Base-by-base conservation (phyloP, 345 rosid genomes). In the Citrus mangshanensis region DNA sequence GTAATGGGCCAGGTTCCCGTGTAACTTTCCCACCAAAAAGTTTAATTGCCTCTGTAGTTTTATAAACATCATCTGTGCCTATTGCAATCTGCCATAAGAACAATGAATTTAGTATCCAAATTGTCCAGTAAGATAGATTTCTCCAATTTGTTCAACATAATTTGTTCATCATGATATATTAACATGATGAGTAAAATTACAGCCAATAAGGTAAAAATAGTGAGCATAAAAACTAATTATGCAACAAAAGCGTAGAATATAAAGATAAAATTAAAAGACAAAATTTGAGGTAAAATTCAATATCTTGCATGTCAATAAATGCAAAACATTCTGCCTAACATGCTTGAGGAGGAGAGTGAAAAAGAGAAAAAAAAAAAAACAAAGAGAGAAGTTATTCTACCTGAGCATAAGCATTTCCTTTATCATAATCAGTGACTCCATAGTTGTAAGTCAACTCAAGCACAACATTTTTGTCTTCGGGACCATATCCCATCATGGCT, bases 401-500 rank as follows among this genome's bases (percentile, higher is more conserved):
- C 93, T 93, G 97, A 72, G 95, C 97, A 85, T 95, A 95, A 40
- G 92, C 97, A 78, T 93, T 88, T 87, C 99, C 97, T 85, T 90
- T 93, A 51, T 91, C 95, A 81, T 93, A 95, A 70, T 91, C 97
- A 55, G 92, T 87, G 81, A 93, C 95, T 27, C 98, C 98, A 81
- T 95, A 93, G 85, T 95, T 95, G 89, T 92, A 91, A 30, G 98
- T 95, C 81, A 95, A 87, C 88, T 93, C 98, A 81, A 95, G 83
- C 69, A 95, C 98, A 18, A 88, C 85, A 83, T 14, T 85, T 86
- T 91, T 93, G 75, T 95, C 98, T 89, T 95, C 99, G 81, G 97
- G 95, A 75, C 98, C 99, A 71, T 93, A 95, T 42, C 93, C 99
- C 97, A 95, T 87, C 91, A 92, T 91, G 2, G 99, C 98, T 83